Evolutionary conservation across 805 yeast species (phyloP).

Genomic region (Saccharomycopsis sp.): DNA sequence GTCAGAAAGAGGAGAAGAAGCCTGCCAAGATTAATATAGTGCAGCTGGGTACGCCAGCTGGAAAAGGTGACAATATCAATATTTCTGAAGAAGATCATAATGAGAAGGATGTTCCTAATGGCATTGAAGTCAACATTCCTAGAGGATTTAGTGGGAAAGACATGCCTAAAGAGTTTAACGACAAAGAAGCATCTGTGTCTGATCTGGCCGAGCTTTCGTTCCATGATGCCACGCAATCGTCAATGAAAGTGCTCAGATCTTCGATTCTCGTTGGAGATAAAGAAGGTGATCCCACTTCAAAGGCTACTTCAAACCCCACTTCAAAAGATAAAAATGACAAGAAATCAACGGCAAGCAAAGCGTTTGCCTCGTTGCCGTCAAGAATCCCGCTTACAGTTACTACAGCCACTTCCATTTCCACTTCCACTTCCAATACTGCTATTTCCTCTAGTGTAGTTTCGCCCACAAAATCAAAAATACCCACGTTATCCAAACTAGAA

Average conservation of each 20-base stretch:
- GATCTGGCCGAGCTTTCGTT: background rate
- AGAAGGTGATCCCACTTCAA: too few relatives aligned
- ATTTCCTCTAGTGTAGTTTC: too few relatives aligned
- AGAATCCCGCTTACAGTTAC: background rate
- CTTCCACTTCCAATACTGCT: too few relatives aligned
- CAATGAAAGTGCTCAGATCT: background rate
- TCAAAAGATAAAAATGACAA: too few relatives aligned
- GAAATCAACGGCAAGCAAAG: background rate
- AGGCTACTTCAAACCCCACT: too few relatives aligned
- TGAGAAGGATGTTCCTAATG: background rate
- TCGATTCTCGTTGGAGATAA: too few relatives aligned
- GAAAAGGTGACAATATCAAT: background rate
- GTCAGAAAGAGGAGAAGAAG: background rate
- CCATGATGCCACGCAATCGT: background rate
- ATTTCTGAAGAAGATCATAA: background rate
- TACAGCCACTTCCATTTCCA: background rate
- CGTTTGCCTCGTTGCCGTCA: conserved; percentile 5
- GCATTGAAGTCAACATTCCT: too few relatives aligned
- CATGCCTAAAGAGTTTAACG: background rate
- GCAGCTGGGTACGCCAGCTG: too few relatives aligned
- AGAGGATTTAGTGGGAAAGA: too few relatives aligned
- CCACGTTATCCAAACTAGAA: background rate
- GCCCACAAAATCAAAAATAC: background rate
- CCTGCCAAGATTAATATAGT: too few relatives aligned
- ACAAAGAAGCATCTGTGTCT: background rate